Evolutionary conservation across 1,284 basidiomycete species (phyloP).

Genomic region (Microbotryum lychnidis-dioicae): DNA sequence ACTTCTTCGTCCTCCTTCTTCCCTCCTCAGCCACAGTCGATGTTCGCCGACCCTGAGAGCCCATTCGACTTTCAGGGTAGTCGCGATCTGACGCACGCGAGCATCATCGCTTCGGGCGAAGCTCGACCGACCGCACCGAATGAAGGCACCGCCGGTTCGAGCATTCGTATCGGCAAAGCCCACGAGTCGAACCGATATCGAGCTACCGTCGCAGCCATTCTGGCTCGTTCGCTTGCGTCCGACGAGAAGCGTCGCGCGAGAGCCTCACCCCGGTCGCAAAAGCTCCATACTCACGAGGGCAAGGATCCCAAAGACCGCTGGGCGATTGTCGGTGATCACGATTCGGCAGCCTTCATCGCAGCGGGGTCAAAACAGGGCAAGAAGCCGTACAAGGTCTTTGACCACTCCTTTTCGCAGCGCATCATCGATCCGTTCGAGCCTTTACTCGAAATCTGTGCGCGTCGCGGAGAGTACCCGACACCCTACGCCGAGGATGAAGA

Average conservation of each 20-base stretch:
- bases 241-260: conserved; percentile 12
- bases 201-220: conserved; percentile 13
- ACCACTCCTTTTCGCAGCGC: conserved; percentile 25
- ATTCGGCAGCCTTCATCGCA: conserved; percentile 9
- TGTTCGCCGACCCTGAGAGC: conserved; percentile 4
- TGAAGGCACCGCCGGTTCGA: conserved; percentile 13
- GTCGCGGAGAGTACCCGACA: conserved; percentile 16
- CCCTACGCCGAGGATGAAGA: conserved; percentile 7
- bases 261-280: background rate
- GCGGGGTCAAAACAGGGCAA: conserved; percentile 8
- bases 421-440: conserved; percentile 30
- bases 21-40: background rate
- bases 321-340: background rate
- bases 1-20: conserved; percentile 18
- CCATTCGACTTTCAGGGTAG: conserved; percentile 12
- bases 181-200: conserved; percentile 13
- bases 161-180: conserved; percentile 12
- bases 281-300: background rate
- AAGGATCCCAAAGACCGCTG: background rate
- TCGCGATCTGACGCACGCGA: conserved; percentile 9
- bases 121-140: conserved; percentile 6
- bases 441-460: conserved; percentile 24
- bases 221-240: conserved; percentile 17
- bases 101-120: conserved; percentile 19
- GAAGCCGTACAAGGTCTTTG: conserved; percentile 31